Base-by-base conservation (phyloP, 2,329 filamentous ascomycete genomes). In the Sarocladium oryzae region DNA sequence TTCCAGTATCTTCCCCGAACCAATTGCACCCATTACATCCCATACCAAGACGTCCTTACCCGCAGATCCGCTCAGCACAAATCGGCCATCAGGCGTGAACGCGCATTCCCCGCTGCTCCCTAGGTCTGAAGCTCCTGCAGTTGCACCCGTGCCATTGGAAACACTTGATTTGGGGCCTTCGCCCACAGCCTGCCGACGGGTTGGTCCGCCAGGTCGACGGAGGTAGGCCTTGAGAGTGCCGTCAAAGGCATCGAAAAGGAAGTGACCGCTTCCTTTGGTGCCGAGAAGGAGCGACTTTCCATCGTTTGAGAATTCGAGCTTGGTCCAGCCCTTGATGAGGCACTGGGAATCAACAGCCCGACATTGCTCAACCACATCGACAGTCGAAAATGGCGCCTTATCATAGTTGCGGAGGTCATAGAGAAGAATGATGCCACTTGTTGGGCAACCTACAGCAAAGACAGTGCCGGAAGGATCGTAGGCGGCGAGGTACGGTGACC, bases 331-430 rank as follows among this genome's bases (percentile, higher is more conserved):
- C 50, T 77, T 78, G 54, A 80, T 72, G 1, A 78, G 69, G 49
- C 86, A 82, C 45, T 84, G 78, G 5, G 75, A 67, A 56, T 79
- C 72, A 49, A 74, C 60, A 61, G 69, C 54, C 61, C 71, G 63
- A 41, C 73, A 72, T 49, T 75, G 69, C 52, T 85, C 81, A 21
- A 82, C 69, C 15, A 97, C 74, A 62, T 97, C 92, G 61, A 97
- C 93, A 8, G 81, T 87, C 10, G 85, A 79, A 61, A 99, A 95
- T 0, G 93, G 93, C 4, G 86, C 82, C 67, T 93, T 95, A 67
- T 96, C 89, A 69, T 89, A 97, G 66, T 96, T 95, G 57, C 91
- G 86, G 58, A 90, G 81, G 66, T 99, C 93, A 71, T 97, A 99
- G 45, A 99, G 82, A 15, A 96, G 76, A 45, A 99, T 76, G 2